Evolutionary conservation across 805 yeast species (phyloP).

Genomic region (Candida railenensis): DNA sequence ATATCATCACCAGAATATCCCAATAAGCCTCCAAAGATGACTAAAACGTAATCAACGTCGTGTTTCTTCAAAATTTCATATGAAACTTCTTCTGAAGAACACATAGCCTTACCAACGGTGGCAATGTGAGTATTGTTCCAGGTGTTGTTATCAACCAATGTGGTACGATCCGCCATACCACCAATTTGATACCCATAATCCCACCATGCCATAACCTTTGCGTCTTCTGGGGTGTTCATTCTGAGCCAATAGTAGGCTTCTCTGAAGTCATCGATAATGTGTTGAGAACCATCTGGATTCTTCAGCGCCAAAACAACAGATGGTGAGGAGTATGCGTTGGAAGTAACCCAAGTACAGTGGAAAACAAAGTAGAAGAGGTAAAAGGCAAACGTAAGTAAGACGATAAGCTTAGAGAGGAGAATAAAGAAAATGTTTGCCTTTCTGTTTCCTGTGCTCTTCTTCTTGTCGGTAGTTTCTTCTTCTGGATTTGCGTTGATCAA

Average conservation of each 20-base stretch:
- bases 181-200: constrained; percentile 99
- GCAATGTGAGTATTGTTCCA: constrained; percentile 99
- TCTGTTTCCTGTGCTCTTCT: constrained; percentile 9
- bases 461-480: constrained; percentile 10
- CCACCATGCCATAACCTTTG: constrained; percentile 99
- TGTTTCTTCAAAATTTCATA: constrained; percentile 85
- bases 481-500: constrained; percentile 20
- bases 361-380: constrained; percentile 80
- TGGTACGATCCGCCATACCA: constrained; percentile 99
- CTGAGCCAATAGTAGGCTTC: constrained; percentile 99
- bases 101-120: constrained; percentile 97
- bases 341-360: constrained; percentile 98
- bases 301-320: constrained; percentile 90
- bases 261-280: constrained; percentile 92
- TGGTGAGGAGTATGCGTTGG: constrained; percentile 94
- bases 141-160: constrained; percentile 96
- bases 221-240: constrained; percentile 95
- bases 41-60: constrained; percentile 92
- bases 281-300: constrained; percentile 80
- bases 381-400: constrained; percentile 63
- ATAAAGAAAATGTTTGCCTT: constrained; percentile 25
- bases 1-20: constrained; percentile 97
- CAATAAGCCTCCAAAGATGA: constrained; percentile 89
- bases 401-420: constrained; percentile 57
- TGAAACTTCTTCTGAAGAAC: constrained; percentile 81